phyloP scores from a whole-genome alignment of 225 moss, liverwort and hornwort species.

The Thuidium tamariscinum region DNA sequence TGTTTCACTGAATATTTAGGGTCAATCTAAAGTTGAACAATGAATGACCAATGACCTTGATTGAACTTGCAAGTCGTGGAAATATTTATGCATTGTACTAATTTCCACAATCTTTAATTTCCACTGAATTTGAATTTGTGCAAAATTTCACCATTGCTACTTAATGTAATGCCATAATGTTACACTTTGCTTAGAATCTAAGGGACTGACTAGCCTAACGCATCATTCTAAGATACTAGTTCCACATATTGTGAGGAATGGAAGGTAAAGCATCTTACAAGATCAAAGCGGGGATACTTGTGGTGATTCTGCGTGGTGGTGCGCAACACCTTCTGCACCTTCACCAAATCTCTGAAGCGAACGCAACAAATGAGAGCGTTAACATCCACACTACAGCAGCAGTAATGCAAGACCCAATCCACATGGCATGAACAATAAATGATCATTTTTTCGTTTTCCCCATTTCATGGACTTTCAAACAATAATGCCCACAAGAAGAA shows the following conservation, averaged over 20 bases:
- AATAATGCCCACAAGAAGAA: not conserved
- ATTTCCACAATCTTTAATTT: no score
- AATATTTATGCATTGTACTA: not conserved
- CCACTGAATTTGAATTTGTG: not conserved
- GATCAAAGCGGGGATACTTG: slow-evolving; percentile 76
- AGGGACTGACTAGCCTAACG: not conserved
- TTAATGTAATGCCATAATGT: not conserved
- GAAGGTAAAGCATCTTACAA: slow-evolving; percentile 23
- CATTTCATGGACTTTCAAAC: not conserved
- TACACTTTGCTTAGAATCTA: not conserved
- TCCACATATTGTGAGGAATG: not conserved
- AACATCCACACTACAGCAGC: not conserved
- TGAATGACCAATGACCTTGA: not conserved
- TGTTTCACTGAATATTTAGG: not conserved
- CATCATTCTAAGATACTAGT: not conserved
- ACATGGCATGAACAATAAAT: not conserved
- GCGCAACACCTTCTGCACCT: slow-evolving; percentile 29
- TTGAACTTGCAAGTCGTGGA: not conserved
- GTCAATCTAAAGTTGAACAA: not conserved
- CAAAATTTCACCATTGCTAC: not conserved
- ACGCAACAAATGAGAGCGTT: slow-evolving; percentile 10
- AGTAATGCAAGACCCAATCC: not conserved
- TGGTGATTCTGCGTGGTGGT: slow-evolving; percentile 28
- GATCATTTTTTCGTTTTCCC: not conserved
- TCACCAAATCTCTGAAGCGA: slow-evolving; percentile 30